Base-by-base conservation (phyloP, 1,139 yeast species). In the Kodamaea derodonti region DNA sequence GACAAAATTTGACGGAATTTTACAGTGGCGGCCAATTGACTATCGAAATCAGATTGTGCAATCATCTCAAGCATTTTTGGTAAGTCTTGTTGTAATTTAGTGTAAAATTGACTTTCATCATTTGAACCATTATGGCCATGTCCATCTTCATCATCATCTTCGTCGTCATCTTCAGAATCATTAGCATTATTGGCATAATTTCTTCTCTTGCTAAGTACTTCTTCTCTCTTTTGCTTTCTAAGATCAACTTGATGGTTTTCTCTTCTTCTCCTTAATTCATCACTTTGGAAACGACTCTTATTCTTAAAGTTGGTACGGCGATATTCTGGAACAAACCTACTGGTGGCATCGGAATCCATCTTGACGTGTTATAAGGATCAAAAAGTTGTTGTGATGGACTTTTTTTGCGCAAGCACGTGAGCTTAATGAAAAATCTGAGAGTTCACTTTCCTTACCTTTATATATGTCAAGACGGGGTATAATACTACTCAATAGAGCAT, bases 191-290 rank as follows among this genome's bases (percentile, higher is more conserved):
- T 67, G 24, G 36, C 28, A 52, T 80, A 78, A 60, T 85, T 87
- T 67, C 98, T 81, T 69, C 97, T 82, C 67, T 94, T 92, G 31
- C 95, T 81, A 49, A 92, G 73, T 40, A 85, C 86, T 58, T 92
- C 98, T 57, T 92, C 98, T 57, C 98, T 79, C 65, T 90, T 90
- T 47, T 92, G 95, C 69, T 92, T 94, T 66, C 98, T 78, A 56
- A 92, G 75, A 60, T 90, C 98, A 44, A 94, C 95, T 64, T 90
- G 97, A 55, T 92, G 97, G 43, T 86, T 95, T 61, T 92, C 98
- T 62, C 98, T 84, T 62, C 98, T 84, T 63, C 97, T 88, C 65
- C 98, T 85, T 51, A 92, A 79, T 69, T 92, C 98, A 60, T 92
- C 98, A 43, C 90, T 87, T 56, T 85, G 85, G 60, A 94, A 94